Evolutionary conservation across 2,329 filamentous ascomycete genomes (phyloP), one percentile per base, ranked within the genome.

Genomic region (Fusarium siculi): DNA sequence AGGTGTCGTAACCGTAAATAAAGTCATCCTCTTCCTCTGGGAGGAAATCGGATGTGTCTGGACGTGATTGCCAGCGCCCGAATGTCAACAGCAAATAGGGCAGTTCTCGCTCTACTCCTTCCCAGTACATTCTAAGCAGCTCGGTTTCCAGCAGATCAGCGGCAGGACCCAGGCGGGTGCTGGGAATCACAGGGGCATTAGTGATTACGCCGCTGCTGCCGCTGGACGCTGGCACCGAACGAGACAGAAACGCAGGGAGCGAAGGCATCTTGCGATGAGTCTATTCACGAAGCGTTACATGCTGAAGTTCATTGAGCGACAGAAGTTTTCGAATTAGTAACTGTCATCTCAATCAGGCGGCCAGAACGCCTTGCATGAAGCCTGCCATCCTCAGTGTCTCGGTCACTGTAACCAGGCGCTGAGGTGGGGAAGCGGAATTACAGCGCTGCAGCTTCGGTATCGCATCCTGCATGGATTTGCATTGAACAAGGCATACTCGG

Each of bases 1-100:
- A 84, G 0, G 82, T 82, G 47, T 84, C 81, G 55, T 80, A 84
- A 14, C 82, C 82, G 63, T 83, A 77, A 10, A 84, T 75, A 34
- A 76, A 63, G 32, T 74, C 58, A 43, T 81, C 77, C 2, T 72
- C 47, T 57, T 82, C 78, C 32, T 81, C 80, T 10, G 49, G 66
- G 4, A 28, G 72, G 44, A 49, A 70, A 66, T 21, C 30, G 78
- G 71, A 32, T 42, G 61, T 50, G 18, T 63, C 36, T 66, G 60
- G 43, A 10, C 21, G 39, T 15, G 63, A 59, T 53, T 82, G 79
- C 81, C 81, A 84, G 36, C 62, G 65, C 25, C 70, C 69, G n/a
- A 84, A 68, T 0, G 82, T 82, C 19, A 77, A 63, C 8, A 84
- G 44, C 28, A 84, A 79, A 46, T 79, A 72, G 40, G 80, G 76